Evolutionary conservation across 345 rosid genomes (phyloP), one percentile per base, ranked within the genome.

Genomic region (Ricinus communis): DNA sequence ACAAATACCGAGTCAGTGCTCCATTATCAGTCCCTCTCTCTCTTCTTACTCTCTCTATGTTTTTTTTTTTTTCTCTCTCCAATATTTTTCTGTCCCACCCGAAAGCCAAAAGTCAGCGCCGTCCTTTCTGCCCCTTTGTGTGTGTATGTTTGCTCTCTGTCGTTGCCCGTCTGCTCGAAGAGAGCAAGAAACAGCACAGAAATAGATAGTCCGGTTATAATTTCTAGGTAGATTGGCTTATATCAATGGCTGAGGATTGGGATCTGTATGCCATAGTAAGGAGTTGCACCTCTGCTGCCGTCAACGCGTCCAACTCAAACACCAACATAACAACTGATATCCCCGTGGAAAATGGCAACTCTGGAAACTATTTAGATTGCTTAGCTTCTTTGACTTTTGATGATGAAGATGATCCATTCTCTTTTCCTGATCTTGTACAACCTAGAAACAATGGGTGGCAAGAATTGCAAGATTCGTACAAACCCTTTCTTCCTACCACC

Each of bases 201-300:
- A 52, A 43, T 43, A 4, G 47, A 43, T 8, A 25, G 21, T 21
- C 46, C 18, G 72, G 62, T 68, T 47, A 67, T 56, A 61, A 28
- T 71, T 66, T 69, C 81, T 62, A 72, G 71, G 73, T 70, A 10
- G 74, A 73, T 81, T 51, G 43, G 12, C 51, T 24, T 43, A 38
- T n/a, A 47, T 68, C 50, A 49, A 84, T 77, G 87, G 83, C 80
- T 25, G 87, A 82, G 45, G 89, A 87, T 53, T 94, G 97, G 98
- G 98, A 91, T 84, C 90, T 94, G 41, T 75, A 51, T 51, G 96
- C 98, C 9, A 81, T 94, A 36, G 95, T 94, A 12, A 87, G 87
- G 77, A 79, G 95, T 74, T 91, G 88, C 76, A 60, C 74, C 77
- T 62, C 91, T 24, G 46, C 74, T 10, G n/a, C 70, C n/a, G 31